Base-by-base conservation (phyloP, 139 green algal genomes). In the Cymbomonas tetramitiformis region DNA sequence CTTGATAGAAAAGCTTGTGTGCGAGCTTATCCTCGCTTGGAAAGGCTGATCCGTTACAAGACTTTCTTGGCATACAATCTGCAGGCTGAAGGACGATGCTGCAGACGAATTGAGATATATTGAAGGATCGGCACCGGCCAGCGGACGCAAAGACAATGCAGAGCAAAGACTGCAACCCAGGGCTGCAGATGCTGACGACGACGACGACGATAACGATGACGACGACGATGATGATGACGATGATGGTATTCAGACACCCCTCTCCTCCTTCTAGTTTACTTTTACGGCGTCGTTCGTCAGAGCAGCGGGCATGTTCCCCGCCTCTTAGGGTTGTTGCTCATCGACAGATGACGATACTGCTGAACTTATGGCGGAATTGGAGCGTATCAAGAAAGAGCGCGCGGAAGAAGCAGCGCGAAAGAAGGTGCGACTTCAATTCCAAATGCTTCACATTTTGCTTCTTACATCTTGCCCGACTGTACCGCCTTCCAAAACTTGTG, bases 291-390 rank as follows among this genome's bases (percentile, higher is more conserved):
- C 25, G 32, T 38, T 39, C 47, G 1, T 34, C 21, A 41, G 21
- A n/a, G n/a, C n/a, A n/a, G n/a, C n/a, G n/a, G n/a, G n/a, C n/a
- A n/a, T n/a, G n/a, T n/a, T n/a, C n/a, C n/a, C n/a, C n/a, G n/a
- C n/a, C n/a, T n/a, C n/a, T n/a, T n/a, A n/a, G n/a, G n/a, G n/a
- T n/a, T n/a, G n/a, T n/a, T n/a, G n/a, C n/a, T n/a, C n/a, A n/a
- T n/a, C n/a, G n/a, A n/a, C 47, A 34, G 83, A 89, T 15, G 83
- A 85, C n/a, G 78, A 83, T 29, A 87, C 94, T 70, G 86, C 82
- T 1, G 86, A 87, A 73, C 66, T 98, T 56, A 48, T 95, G 43
- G 79, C 77, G 30, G 90, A 97, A 79, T 79, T 98, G 49, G 86
- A 87, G 34, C 67, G 85, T 19, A 98, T 98, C 51, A 94, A 94